These are phyloP conservation scores for Chloris gayana DNA, from an alignment of 176 grass and related monocot genomes.

Conservation along the genomic window DNA sequence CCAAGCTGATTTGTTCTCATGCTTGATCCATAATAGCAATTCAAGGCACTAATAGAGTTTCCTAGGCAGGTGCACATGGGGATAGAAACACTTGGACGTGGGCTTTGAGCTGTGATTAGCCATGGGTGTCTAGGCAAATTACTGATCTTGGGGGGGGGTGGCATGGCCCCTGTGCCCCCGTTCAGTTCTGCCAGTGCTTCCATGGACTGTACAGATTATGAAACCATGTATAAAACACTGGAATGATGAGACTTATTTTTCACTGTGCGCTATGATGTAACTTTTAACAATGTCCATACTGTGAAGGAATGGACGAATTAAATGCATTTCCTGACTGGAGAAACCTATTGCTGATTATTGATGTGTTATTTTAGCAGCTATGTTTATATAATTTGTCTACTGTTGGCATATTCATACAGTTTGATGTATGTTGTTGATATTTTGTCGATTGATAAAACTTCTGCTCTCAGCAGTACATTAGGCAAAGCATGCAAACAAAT, in stretches of 20 bases:
- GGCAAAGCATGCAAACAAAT: not conserved
- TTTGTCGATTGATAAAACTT: not conserved
- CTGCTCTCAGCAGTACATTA: not conserved
- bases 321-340: not conserved
- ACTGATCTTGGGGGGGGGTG: too few species aligned
- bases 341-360: not conserved
- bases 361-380: constrained; percentile 4
- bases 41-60: too few species aligned
- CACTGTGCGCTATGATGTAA: not conserved
- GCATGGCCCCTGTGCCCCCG: too few species aligned
- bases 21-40: too few species aligned
- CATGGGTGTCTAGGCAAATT: too few species aligned
- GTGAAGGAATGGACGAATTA: not conserved
- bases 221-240: not conserved
- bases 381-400: not conserved
- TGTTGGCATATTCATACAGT: constrained; percentile 4
- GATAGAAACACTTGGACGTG: too few species aligned
- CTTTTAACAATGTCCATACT: not conserved
- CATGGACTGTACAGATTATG: not conserved
- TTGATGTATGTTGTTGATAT: not conserved
- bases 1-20: too few species aligned
- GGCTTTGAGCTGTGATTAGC: too few species aligned
- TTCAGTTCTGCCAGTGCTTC: too few species aligned
- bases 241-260: constrained; percentile 14
- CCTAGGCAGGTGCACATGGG: too few species aligned